Evolutionary conservation across 495 filamentous ascomycete genomes (phyloP).

Genomic region (Xylaria longipes): DNA sequence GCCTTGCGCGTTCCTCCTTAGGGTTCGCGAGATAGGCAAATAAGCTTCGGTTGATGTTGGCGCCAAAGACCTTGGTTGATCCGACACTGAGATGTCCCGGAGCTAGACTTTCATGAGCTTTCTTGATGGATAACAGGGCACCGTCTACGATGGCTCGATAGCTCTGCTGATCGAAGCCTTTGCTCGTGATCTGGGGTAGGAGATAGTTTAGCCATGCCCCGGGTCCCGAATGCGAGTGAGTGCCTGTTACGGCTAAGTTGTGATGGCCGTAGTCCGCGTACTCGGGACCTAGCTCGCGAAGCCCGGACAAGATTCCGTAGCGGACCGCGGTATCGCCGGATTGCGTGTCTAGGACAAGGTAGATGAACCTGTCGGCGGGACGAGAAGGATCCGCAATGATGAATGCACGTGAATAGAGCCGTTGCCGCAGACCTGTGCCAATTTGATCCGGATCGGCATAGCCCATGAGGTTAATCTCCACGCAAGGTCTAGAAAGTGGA

Average conservation of each 20-base stretch:
- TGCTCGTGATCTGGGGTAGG: conserved; percentile 89
- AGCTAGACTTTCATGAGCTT: conserved; percentile 77
- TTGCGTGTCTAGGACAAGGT: conserved; percentile 86
- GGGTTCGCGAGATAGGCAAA: conserved; percentile 94
- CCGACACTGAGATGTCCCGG: conserved; percentile 77
- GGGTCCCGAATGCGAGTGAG: conserved; percentile 92
- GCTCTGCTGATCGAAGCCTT: conserved; percentile 87
- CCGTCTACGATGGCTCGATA: conserved; percentile 92
- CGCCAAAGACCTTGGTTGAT: conserved; percentile 74
- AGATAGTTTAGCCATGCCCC: conserved; percentile 97
- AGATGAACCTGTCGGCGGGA: conserved; percentile 78
- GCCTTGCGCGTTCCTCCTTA: conserved; percentile 73
- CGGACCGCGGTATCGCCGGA: conserved; percentile 91
- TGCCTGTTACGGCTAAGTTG: conserved; percentile 91
- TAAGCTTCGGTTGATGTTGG: conserved; percentile 89
- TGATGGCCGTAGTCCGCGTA: conserved; percentile 79
- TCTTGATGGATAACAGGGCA: conserved; percentile 76
- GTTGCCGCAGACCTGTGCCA: conserved; percentile 86
- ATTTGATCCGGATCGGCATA: conserved; percentile 89
- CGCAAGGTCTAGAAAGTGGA: conserved; percentile 68
- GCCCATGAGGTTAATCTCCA: conserved; percentile 90
- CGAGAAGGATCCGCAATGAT: conserved; percentile 75
- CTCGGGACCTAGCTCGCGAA: conserved; percentile 68
- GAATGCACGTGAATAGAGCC: conserved; percentile 89
- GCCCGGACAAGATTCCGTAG: conserved; percentile 79